Evolutionary conservation across 768 basidiomycete genomes (phyloP).

Genomic region (Cystobasidium onofrii): DNA sequence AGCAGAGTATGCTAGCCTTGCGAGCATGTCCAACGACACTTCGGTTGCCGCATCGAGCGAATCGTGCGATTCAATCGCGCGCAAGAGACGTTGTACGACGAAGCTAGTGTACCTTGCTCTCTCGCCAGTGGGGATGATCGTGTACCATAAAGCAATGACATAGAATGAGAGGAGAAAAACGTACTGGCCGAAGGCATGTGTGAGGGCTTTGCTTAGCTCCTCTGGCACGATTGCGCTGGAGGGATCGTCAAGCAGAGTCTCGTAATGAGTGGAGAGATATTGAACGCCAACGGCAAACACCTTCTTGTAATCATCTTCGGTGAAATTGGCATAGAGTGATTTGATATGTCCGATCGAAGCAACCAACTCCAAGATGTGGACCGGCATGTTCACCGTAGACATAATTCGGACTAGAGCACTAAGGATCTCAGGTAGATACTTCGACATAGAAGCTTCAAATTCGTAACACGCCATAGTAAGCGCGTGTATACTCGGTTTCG

Average conservation of each 20-base stretch:
- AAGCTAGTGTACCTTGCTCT: constrained; percentile 71
- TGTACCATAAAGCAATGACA: constrained; percentile 82
- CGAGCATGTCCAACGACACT: constrained; percentile 96
- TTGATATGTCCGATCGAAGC: constrained; percentile 74
- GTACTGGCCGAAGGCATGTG: constrained; percentile 54
- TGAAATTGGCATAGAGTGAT: constrained; percentile 76
- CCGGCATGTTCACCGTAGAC: constrained; percentile 82
- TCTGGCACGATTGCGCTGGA: constrained; percentile 21
- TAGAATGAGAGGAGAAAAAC: constrained; percentile 42
- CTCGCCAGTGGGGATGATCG: constrained; percentile 72
- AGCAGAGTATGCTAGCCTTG: constrained; percentile 88
- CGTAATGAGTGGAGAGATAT: constrained; percentile 77
- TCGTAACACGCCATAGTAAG: constrained; percentile 82
- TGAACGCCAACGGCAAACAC: constrained; percentile 89
- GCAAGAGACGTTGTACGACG: constrained; percentile 73
- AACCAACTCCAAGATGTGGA: constrained; percentile 91
- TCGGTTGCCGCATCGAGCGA: constrained; percentile 81
- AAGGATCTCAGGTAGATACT: constrained; percentile 67
- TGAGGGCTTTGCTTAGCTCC: constrained; percentile 51
- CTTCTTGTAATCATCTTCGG: constrained; percentile 79
- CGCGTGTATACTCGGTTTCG: constrained; percentile 83
- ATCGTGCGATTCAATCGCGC: constrained; percentile 68
- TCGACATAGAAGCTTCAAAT: constrained; percentile 69
- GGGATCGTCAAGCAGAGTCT: constrained; percentile 34
- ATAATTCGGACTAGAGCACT: constrained; percentile 87